Evolutionary conservation across 148 eudicot species (phyloP), one percentile per base, ranked within the genome.

Genomic region (Amaranthus cruentus): DNA sequence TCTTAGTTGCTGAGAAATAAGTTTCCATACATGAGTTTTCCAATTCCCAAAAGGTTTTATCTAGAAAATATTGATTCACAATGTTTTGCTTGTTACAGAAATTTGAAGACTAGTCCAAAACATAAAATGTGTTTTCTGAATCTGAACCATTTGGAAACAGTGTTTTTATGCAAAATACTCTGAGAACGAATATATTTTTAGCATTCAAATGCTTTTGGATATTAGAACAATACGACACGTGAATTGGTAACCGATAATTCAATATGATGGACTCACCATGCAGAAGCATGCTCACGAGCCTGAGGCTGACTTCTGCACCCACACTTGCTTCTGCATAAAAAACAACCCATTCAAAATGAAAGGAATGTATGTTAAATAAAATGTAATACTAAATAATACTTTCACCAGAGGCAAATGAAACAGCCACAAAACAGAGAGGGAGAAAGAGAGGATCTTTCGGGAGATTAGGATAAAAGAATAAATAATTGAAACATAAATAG

Each of bases 261-360:
- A 28, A 21, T 63, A 62, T 0, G 60, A 47, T 58, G 52, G 57
- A 68, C 85, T 85, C 84, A 91, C 96, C 90, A 62, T 65, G 43
- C 66, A 49, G 9, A 72, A 78, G 62, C 69, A 73, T 60, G 77
- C 85, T 91, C 54, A 94, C 59, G 97, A 85, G 74, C 94, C 98
- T 58, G 97, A 85, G 80, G 92, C 87, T 62, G 98, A 86, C 85
- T 94, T 94, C 82, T 94, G 98, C 80, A 94, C 89, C 98, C 98
- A 91, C 68, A 94, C 91, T 77, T 91, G 98, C 81, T 89, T 92
- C 97, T 91, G 89, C 85, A 82, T 10, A 72, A 49, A 15, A 57
- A 57, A 73, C 14, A 28, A 38, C 74, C 21, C 18, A 76, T 50
- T 42, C 14, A 57, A 12, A 12, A 13, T 28, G 2, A 48, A 64